Conservation (phyloP, 768 basidiomycete genomes). For the Boletales sp. region DNA sequence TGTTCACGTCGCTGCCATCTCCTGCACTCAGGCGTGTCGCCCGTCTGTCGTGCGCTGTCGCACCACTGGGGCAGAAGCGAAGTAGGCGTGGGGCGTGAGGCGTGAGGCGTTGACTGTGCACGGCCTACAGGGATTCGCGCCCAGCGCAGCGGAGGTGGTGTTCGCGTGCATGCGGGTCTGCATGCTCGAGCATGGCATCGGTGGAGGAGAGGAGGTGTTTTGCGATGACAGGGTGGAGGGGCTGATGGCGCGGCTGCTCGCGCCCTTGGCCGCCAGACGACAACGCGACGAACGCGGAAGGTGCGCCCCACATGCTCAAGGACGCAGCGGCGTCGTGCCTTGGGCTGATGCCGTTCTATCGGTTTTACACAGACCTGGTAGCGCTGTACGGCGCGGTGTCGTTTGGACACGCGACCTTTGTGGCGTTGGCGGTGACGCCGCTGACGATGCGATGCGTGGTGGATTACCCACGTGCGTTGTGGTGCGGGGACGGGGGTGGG, state of each 20-base stretch:
- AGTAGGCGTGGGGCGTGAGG: constrained; percentile 64
- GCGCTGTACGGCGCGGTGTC: constrained; percentile 87
- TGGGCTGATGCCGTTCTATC: constrained; percentile 76
- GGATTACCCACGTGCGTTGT: constrained; percentile 84
- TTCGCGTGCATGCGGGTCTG: constrained; percentile 90
- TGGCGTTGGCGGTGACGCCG: constrained; percentile 70
- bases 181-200: constrained; percentile 84
- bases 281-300: constrained; percentile 1
- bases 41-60: too few relatives aligned
- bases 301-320: constrained; percentile 40
- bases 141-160: constrained; percentile 36
- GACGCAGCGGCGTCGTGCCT: constrained; percentile 54
- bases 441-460: constrained; percentile 68
- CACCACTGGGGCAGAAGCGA: constrained; percentile 76
- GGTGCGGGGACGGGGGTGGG: constrained; percentile 50
- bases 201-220: constrained; percentile 62
- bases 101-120: constrained; percentile 44
- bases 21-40: too few relatives aligned
- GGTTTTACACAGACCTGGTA: constrained; percentile 90
- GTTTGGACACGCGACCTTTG: constrained; percentile 76
- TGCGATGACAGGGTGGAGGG: constrained; percentile 62
- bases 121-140: constrained; percentile 36
- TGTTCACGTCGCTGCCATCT: constrained; percentile 67
- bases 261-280: constrained; percentile 42
- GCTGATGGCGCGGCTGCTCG: constrained; percentile 60